Conservation (phyloP, 1,284 basidiomycete species). For the Ceratobasidium sp. region DNA sequence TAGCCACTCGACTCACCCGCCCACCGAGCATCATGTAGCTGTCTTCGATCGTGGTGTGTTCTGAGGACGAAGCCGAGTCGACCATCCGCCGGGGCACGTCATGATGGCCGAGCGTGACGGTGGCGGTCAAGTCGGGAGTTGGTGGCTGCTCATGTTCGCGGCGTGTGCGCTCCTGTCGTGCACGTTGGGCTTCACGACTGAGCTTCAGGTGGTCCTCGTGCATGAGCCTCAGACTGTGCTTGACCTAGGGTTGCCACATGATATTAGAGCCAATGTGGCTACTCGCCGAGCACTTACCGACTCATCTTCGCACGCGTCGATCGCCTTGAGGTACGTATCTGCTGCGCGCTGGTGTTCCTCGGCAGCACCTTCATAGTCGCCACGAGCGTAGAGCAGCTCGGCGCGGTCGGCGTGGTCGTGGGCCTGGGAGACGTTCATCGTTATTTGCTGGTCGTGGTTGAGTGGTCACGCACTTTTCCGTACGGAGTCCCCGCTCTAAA, state of each 20-base stretch:
- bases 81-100: constrained; percentile 44
- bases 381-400: constrained; percentile 68
- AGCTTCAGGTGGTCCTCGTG: constrained; percentile 73
- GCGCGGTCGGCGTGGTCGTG: constrained; percentile 81
- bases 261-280: constrained; percentile 39
- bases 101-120: constrained; percentile 42
- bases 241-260: constrained; percentile 59
- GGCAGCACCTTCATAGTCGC: constrained; percentile 69
- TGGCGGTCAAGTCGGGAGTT: constrained; percentile 39
- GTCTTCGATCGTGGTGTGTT: constrained; percentile 67
- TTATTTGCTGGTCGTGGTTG: constrained; percentile 24
- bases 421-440: constrained; percentile 57
- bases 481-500: constrained; percentile 22
- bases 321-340: constrained; percentile 70
- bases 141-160: constrained; percentile 62
- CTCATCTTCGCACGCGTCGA: constrained; percentile 72
- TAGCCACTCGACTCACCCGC: constrained; percentile 56
- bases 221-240: constrained; percentile 73
- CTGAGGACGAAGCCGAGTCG: constrained; percentile 58
- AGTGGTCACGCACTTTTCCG: constrained; percentile 20
- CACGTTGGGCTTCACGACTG: constrained; percentile 70
- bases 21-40: constrained; percentile 79
- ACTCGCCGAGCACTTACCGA: constrained; percentile 57
- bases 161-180: constrained; percentile 52
- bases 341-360: constrained; percentile 72